These are phyloP conservation scores for Candida corydali DNA, from an alignment of 805 yeast species.

Conservation along the genomic window DNA sequence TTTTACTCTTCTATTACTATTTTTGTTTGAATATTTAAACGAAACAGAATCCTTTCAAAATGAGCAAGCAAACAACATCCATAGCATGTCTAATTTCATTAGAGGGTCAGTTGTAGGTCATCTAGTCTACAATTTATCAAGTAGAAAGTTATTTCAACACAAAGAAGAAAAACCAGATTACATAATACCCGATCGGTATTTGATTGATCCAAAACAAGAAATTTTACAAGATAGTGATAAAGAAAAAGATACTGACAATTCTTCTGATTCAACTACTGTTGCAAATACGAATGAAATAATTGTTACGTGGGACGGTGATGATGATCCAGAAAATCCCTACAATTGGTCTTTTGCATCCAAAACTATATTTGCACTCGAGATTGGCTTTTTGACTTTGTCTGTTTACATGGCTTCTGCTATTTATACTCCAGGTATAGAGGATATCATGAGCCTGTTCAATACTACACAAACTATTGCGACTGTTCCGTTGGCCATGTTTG, in stretches of 20 bases:
- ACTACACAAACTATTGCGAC: constrained; percentile 42
- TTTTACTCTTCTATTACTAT: too few relatives aligned
- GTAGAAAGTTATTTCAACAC: constrained; percentile 16
- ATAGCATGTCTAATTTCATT: constrained; percentile 16
- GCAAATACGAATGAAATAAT: constrained; percentile 7
- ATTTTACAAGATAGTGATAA: background rate
- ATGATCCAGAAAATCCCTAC: constrained; percentile 53
- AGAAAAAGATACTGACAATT: background rate
- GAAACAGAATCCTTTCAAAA: too few relatives aligned
- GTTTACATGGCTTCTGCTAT: constrained; percentile 57
- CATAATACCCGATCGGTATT: constrained; percentile 23
- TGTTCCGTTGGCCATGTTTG: constrained; percentile 51
- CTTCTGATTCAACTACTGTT: background rate
- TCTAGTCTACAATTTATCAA: constrained; percentile 20
- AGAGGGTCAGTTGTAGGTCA: constrained; percentile 29
- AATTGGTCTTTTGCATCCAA: constrained; percentile 50
- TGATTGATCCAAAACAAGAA: background rate
- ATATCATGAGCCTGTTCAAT: constrained; percentile 43
- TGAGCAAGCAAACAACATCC: too few relatives aligned
- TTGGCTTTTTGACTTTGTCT: constrained; percentile 43
- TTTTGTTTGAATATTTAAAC: too few relatives aligned
- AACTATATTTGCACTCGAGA: constrained; percentile 30
- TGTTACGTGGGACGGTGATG: constrained; percentile 34
- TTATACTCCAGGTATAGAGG: constrained; percentile 47
- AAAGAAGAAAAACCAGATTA: constrained; percentile 23